phyloP scores from a whole-genome alignment of 192 early-diverging fungal species.

The Linderina pennispora region DNA sequence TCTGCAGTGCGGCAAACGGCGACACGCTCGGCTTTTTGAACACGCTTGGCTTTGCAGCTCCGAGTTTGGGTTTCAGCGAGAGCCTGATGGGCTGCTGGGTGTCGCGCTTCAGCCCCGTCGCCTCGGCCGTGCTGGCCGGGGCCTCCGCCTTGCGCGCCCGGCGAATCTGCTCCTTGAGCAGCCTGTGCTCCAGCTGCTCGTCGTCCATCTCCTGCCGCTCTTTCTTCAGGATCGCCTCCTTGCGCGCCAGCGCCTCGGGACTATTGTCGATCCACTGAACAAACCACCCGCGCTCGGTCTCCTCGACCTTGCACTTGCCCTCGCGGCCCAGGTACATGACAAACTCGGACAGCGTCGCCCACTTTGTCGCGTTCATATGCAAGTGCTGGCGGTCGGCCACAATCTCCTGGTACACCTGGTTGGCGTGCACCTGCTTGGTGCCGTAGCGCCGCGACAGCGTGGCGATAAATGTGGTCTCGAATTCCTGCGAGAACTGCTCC shows the following conservation, averaged over 20 bases:
- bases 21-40: background rate
- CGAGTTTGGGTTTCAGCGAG: slow-evolving; percentile 3
- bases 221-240: slow-evolving; percentile 71
- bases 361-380: slow-evolving; percentile 95
- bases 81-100: slow-evolving; percentile 17
- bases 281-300: slow-evolving; percentile 85
- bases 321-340: slow-evolving; percentile 78
- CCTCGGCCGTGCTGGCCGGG: too few species aligned
- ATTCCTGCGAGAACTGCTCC: slow-evolving; percentile 71
- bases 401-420: slow-evolving; percentile 96
- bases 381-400: slow-evolving; percentile 85
- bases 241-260: slow-evolving; percentile 72
- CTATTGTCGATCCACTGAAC: slow-evolving; percentile 89
- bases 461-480: slow-evolving; percentile 77
- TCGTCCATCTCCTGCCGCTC: slow-evolving; percentile 78
- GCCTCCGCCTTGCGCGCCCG: slow-evolving; percentile 49
- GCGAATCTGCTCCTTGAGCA: slow-evolving; percentile 81
- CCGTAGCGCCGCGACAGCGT: slow-evolving; percentile 75
- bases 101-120: slow-evolving; percentile 23
- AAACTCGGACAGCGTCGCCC: slow-evolving; percentile 88
- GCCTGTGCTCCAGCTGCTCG: slow-evolving; percentile 72
- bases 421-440: slow-evolving; percentile 80
- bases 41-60: background rate
- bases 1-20: too few species aligned
- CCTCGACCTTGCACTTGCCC: slow-evolving; percentile 81